Conservation (phyloP, 768 basidiomycete species). For the Boletus tomentosulus region DNA sequence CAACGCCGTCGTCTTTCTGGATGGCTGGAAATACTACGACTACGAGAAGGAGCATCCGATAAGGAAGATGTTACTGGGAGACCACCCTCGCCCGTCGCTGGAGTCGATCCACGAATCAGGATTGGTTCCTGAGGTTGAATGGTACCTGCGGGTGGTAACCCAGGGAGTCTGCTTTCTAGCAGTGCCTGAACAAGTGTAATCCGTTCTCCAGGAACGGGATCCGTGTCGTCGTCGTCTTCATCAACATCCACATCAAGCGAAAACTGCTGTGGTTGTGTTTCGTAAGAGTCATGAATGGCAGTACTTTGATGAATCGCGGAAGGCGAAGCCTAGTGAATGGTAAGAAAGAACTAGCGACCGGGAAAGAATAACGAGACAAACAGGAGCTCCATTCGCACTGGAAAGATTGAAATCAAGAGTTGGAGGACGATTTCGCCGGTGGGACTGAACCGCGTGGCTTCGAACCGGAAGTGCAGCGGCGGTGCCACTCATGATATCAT, state of each 20-base stretch:
- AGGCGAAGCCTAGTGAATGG: conserved; percentile 60
- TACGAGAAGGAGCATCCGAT: conserved; percentile 36
- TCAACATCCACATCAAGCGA: conserved; percentile 43
- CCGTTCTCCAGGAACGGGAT: conserved; percentile 44
- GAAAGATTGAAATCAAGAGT: conserved; percentile 60
- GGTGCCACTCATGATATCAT: conserved; percentile 15
- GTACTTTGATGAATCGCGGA: conserved; percentile 21
- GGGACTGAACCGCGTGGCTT: conserved; percentile 26
- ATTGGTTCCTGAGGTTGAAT: conserved; percentile 66
- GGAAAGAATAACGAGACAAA: conserved; percentile 47
- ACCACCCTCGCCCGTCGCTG: conserved; percentile 41
- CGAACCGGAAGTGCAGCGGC: conserved; percentile 26
- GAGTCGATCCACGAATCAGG: conserved; percentile 46
- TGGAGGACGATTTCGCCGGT: conserved; percentile 56
- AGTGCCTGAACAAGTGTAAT: conserved; percentile 73
- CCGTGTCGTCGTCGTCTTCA: conserved; percentile 52
- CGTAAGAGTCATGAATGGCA: conserved; percentile 15
- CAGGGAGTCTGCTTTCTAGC: conserved; percentile 73
- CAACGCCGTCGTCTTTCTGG: conserved; percentile 55
- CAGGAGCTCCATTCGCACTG: conserved; percentile 29
- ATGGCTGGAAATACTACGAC: conserved; percentile 29
- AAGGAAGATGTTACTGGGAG: conserved; percentile 42
- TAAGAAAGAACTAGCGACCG: conserved; percentile 60
- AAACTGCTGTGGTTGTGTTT: conserved; percentile 33
- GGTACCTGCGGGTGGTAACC: conserved; percentile 67